A percentile compares a stretch with the other conserved stretches of the same genome.
Evolutionary conservation across 2,329 filamentous ascomycete genomes (phyloP).

Genomic region (Cadophora sp.): DNA sequence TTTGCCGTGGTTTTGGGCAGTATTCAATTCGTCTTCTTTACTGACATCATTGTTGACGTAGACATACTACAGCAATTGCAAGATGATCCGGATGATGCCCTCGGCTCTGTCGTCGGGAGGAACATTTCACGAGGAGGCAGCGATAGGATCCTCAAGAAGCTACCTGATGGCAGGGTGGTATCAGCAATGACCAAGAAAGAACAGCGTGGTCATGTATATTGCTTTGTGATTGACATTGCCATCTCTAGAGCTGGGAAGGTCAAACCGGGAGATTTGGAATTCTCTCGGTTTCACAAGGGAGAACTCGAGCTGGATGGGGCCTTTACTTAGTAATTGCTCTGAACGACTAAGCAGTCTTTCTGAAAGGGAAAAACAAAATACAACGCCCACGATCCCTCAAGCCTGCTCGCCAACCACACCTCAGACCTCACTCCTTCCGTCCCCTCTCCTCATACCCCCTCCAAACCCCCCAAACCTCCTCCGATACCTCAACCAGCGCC

Average conservation of each 20-base stretch:
- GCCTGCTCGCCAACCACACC: too few relatives aligned
- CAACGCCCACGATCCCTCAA: too few relatives aligned
- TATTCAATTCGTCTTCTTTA: not conserved
- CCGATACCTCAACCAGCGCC: slow-evolving; percentile 30
- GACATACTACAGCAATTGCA: not conserved
- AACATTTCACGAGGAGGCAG: not conserved
- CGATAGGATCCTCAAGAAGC: not conserved
- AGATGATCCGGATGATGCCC: not conserved
- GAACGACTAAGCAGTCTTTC: too few relatives aligned
- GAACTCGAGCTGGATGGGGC: not conserved
- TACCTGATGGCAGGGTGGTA: not conserved
- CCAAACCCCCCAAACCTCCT: slow-evolving; percentile 36
- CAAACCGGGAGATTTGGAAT: not conserved
- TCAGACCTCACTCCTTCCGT: slow-evolving; percentile 10
- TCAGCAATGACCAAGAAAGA: not conserved
- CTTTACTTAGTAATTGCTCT: not conserved
- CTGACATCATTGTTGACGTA: not conserved
- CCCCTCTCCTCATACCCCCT: slow-evolving; percentile 34
- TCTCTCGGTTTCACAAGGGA: not conserved
- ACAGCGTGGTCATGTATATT: not conserved
- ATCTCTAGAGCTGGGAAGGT: not conserved
- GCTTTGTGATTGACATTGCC: not conserved
- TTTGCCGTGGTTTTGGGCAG: not conserved
- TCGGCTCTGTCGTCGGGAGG: not conserved
- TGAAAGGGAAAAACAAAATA: too few relatives aligned